Conservation (phyloP, 345 rosid genomes). For the Bruguiera sexangula region DNA sequence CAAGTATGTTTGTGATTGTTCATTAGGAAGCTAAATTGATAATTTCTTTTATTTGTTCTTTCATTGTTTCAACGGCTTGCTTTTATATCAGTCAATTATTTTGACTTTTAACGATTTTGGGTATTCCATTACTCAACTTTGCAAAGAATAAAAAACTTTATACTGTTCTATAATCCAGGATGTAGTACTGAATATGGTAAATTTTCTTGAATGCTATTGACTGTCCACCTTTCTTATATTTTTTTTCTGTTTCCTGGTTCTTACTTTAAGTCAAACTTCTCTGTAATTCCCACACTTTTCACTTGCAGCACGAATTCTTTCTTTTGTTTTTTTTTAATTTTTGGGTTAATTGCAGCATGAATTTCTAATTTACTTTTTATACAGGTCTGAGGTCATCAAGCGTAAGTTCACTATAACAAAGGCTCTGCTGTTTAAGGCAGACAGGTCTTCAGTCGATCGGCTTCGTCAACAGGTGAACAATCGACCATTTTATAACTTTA, state of each 20-base stretch:
- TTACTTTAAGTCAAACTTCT: too few relatives aligned
- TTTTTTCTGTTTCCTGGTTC: too few relatives aligned
- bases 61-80: too few relatives aligned
- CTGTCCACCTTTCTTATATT: too few relatives aligned
- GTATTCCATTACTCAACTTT: too few relatives aligned
- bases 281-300: background rate
- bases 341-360: too few relatives aligned
- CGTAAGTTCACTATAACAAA: conserved; percentile 79
- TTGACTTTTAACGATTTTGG: too few relatives aligned
- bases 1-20: conserved; percentile 51
- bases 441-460: conserved; percentile 80
- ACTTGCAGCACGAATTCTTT: background rate
- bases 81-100: too few relatives aligned
- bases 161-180: too few relatives aligned
- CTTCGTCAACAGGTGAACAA: conserved; percentile 68
- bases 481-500: conserved; percentile 18
- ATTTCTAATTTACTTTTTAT: background rate
- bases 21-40: background rate
- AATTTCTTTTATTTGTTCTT: background rate
- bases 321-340: background rate
- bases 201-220: too few relatives aligned
- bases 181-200: too few relatives aligned
- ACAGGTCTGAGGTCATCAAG: conserved; percentile 69
- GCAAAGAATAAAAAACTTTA: too few relatives aligned
- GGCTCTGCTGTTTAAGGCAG: conserved; percentile 79